A percentile compares a stretch with the other conserved stretches of the same genome.
phyloP scores from a whole-genome alignment of 495 filamentous ascomycete species.

The Penicillium bialowiezense region DNA sequence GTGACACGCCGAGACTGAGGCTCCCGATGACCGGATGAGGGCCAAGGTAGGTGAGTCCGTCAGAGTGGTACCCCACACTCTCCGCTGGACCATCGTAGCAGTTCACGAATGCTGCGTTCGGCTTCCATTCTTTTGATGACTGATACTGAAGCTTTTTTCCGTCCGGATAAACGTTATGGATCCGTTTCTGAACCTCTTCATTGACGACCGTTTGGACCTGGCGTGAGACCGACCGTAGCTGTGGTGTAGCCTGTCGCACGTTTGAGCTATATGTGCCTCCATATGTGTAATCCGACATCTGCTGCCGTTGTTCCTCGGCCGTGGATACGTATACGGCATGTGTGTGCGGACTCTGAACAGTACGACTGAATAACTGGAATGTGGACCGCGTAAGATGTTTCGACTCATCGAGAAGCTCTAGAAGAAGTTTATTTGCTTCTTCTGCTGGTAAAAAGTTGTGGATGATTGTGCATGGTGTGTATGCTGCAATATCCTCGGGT shows the following conservation, averaged over 20 bases:
- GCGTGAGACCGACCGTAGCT: slow-evolving; percentile 62
- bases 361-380: slow-evolving; percentile 83
- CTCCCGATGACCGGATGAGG: slow-evolving; percentile 86
- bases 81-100: slow-evolving; percentile 79
- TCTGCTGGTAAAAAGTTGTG: slow-evolving; percentile 79
- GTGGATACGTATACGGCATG: slow-evolving; percentile 74
- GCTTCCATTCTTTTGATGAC: slow-evolving; percentile 66
- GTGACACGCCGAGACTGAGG: slow-evolving; percentile 79
- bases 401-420: slow-evolving; percentile 74
- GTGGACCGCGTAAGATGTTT: slow-evolving; percentile 67
- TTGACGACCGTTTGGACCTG: slow-evolving; percentile 75
- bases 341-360: slow-evolving; percentile 80
- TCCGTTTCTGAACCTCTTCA: slow-evolving; percentile 62
- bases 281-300: slow-evolving; percentile 79
- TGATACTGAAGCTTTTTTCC: slow-evolving; percentile 77
- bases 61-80: slow-evolving; percentile 86
- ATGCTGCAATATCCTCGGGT: slow-evolving; percentile 69
- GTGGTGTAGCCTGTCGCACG: slow-evolving; percentile 68
- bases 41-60: slow-evolving; percentile 90
- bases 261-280: slow-evolving; percentile 74
- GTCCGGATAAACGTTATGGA: slow-evolving; percentile 56
- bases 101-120: slow-evolving; percentile 92
- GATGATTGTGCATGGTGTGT: slow-evolving; percentile 87
- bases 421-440: slow-evolving; percentile 68
- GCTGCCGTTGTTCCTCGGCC: slow-evolving; percentile 53